Evolutionary conservation across 1,139 yeast species (phyloP).

Genomic region (Suhomyces taliae): DNA sequence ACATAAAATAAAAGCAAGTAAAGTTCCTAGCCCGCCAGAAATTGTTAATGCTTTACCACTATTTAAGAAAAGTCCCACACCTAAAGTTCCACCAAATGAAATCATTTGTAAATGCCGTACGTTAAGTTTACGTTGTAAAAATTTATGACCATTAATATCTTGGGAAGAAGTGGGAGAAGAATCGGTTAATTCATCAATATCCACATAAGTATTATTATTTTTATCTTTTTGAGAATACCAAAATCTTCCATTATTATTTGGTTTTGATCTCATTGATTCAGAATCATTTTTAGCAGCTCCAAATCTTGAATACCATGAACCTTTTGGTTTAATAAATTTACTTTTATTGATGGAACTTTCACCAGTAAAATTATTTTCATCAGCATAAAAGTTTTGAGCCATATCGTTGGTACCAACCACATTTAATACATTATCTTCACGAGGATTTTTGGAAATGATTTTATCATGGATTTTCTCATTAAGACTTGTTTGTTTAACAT

Average conservation of each 20-base stretch:
- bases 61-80: slow-evolving; percentile 76
- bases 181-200: slow-evolving; percentile 8
- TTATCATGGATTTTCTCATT: slow-evolving; percentile 33
- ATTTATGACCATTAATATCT: slow-evolving; percentile 4
- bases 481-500: slow-evolving; percentile 37
- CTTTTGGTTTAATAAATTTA: slow-evolving; percentile 12
- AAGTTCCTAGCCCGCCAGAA: slow-evolving; percentile 82
- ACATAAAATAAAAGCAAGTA: slow-evolving; percentile 66
- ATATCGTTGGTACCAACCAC: slow-evolving; percentile 33
- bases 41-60: slow-evolving; percentile 77
- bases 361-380: slow-evolving; percentile 16
- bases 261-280: slow-evolving; percentile 7
- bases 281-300: slow-evolving; percentile 7
- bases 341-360: slow-evolving; percentile 6
- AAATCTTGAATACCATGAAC: slow-evolving; percentile 12
- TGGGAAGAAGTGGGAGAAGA: slow-evolving; percentile 2
- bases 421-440: slow-evolving; percentile 25
- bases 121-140: slow-evolving; percentile 54
- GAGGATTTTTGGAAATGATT: slow-evolving; percentile 11
- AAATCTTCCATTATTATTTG: slow-evolving; percentile 4
- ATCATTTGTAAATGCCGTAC: slow-evolving; percentile 79
- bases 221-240: slow-evolving; percentile 4
- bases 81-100: slow-evolving; percentile 79
- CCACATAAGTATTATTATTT: slow-evolving; percentile 1
- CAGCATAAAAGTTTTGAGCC: slow-evolving; percentile 30